Percentiles rank a stretch among this genome's conserved stretches.
Conservation (phyloP, 148 eudicot genomes). For the Rhododendron kiyosumense region DNA sequence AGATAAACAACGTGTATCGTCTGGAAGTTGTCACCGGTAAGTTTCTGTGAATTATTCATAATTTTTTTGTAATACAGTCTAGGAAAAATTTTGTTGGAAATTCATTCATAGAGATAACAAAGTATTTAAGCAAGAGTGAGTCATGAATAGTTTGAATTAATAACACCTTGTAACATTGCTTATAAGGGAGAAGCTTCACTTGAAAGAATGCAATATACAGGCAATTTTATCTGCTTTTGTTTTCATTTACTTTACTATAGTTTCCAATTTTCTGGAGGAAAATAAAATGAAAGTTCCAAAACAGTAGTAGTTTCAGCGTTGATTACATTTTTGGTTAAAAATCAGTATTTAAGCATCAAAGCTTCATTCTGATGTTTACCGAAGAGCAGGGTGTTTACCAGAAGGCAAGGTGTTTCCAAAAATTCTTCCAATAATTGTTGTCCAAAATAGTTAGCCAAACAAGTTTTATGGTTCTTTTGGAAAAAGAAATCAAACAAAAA, state of each 20-base stretch:
- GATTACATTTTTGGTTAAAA: neutral
- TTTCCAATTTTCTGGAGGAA: neutral
- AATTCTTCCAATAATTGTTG: neutral
- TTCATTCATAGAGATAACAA: neutral
- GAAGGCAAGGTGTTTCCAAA: neutral
- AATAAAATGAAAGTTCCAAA: neutral
- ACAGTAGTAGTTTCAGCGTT: neutral
- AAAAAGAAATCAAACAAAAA: neutral
- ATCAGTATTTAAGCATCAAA: neutral
- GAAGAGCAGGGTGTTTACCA: neutral
- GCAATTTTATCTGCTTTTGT: neutral
- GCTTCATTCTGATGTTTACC: neutral
- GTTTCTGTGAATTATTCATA: neutral
- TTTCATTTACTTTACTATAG: neutral
- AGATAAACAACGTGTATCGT: conserved; percentile 73
- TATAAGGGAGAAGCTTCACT: neutral
- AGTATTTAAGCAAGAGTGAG: neutral
- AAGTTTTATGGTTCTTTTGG: neutral
- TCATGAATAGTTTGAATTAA: neutral
- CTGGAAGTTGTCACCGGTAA: conserved; percentile 89
- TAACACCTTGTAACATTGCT: neutral
- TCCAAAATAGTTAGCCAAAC: neutral
- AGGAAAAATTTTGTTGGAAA: neutral
- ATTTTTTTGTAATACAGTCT: neutral
- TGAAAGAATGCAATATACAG: neutral